phyloP scores from a whole-genome alignment of 2,329 filamentous ascomycete species.

The Setomelanomma holmii region DNA sequence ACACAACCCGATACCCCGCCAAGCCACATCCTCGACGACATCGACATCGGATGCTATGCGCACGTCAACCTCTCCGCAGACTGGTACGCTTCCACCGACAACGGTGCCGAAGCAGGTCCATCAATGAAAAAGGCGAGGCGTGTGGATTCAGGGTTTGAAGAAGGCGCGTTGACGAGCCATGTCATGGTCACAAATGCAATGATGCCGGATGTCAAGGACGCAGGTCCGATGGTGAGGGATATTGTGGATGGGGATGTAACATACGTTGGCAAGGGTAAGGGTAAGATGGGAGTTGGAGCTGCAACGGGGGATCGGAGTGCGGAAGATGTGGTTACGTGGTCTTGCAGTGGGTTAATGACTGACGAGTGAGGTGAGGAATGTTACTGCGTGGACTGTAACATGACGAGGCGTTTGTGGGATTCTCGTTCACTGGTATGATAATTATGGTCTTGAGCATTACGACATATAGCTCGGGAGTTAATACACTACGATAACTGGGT shows the following conservation, averaged over 20 bases:
- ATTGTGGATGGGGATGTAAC: not conserved
- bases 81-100: not conserved
- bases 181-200: no score
- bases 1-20: not conserved
- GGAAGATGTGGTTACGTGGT: no score
- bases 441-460: no score
- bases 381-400: no score
- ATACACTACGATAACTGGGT: no score
- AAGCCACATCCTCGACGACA: not conserved
- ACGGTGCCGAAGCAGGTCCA: not conserved
- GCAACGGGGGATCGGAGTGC: no score
- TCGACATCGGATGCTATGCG: not conserved
- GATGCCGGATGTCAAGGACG: not conserved
- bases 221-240: not conserved
- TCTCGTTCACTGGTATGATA: no score
- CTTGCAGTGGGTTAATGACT: no score
- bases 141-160: slow-evolving; percentile 5
- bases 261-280: slow-evolving; percentile 16
- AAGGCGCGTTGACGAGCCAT: no score
- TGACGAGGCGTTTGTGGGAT: no score
- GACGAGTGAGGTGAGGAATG: no score
- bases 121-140: slow-evolving; percentile 1
- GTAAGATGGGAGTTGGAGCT: slow-evolving; percentile 6
- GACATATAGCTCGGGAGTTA: no score
- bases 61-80: not conserved